Conservation (phyloP, 2,329 filamentous ascomycete species). For the Fusarium dimerum region DNA sequence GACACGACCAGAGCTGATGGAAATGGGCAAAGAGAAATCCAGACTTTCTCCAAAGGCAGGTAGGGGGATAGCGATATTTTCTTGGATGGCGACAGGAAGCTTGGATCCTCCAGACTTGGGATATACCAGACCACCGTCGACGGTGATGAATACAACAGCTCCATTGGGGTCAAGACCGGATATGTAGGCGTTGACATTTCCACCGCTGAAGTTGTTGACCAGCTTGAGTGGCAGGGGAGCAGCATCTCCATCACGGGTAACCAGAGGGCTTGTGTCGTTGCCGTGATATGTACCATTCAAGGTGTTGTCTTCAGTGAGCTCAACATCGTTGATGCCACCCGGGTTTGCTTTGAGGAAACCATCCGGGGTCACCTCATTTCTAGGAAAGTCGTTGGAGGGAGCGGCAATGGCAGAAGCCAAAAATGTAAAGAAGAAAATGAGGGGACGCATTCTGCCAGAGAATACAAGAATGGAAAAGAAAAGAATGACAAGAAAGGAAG, state of each 20-base stretch:
- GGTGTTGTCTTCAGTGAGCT: slow-evolving; percentile 40
- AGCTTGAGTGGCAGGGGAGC: slow-evolving; percentile 33
- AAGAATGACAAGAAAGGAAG: slow-evolving; percentile 3
- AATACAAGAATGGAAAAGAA: slow-evolving; percentile 2
- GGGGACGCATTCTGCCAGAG: slow-evolving; percentile 26
- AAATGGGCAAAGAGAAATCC: slow-evolving; percentile 41
- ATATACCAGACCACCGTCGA: slow-evolving; percentile 44
- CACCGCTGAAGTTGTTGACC: slow-evolving; percentile 45
- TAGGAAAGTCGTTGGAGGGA: slow-evolving; percentile 9
- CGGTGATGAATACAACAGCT: slow-evolving; percentile 44
- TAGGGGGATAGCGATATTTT: slow-evolving; percentile 46
- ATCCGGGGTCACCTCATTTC: slow-evolving; percentile 12
- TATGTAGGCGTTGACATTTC: slow-evolving; percentile 46
- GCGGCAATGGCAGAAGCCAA: slow-evolving; percentile 18
- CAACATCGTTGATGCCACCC: slow-evolving; percentile 33
- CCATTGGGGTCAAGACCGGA: slow-evolving; percentile 43
- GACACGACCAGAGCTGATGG: slow-evolving; percentile 43
- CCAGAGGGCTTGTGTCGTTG: slow-evolving; percentile 7
- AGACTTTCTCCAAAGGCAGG: slow-evolving; percentile 39
- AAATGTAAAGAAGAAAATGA: slow-evolving; percentile 22
- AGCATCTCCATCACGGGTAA: slow-evolving; percentile 2
- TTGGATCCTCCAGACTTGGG: slow-evolving; percentile 39
- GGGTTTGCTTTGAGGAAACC: slow-evolving; percentile 35
- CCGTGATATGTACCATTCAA: slow-evolving; percentile 39
- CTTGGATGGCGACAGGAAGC: slow-evolving; percentile 37